Base-by-base conservation (phyloP, 306 rosid species). In the Sphenostylis stenocarpa region DNA sequence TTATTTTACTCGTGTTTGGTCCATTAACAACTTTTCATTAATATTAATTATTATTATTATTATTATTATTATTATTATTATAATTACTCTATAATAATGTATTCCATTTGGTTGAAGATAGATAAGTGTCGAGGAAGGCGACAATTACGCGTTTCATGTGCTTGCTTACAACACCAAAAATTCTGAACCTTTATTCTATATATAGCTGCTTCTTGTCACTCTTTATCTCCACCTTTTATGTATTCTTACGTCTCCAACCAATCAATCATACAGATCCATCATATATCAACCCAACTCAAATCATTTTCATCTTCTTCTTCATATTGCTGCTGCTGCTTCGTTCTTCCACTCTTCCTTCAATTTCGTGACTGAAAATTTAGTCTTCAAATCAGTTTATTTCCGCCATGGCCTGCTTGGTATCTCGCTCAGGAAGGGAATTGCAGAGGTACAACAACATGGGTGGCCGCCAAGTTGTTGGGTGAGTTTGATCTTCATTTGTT, bases 381-480 rank as follows among this genome's bases (percentile, higher is more conserved):
- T 38, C 43, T 9, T 36, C 13, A 38, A 36, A 36, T 7, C 41
- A 8, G 1, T 8, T 6, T 1, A 63, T 34, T 62, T 56, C 21
- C 52, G 43, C 76, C 17, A 60, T 94, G 95, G 86, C 83, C 73
- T 92, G 97, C 57, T 44, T 95, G 85, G 89, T 88, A 62, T 90
- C 99, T 77, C 96, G 99, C 6, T 78, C 97, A 0, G 99, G 97
- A 81, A 88, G 99, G 47, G 90, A 90, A 67, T 85, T 88, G 84
- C 99, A 95, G 83, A 84, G 99, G 63, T 95, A 95, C 77, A 90
- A 83, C 76, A 81, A 83, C 58, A 79, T 87, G 96, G 99, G 99
- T 33, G 87, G 85, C 82, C 97, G 99, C 28, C 97, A 95, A 90
- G 99, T 95, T 76, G 99, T 92, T 0, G 99, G 99, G 99, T 92